phyloP scores from a whole-genome alignment of 139 green algal species.

The Raphidocelis subcapitata region DNA sequence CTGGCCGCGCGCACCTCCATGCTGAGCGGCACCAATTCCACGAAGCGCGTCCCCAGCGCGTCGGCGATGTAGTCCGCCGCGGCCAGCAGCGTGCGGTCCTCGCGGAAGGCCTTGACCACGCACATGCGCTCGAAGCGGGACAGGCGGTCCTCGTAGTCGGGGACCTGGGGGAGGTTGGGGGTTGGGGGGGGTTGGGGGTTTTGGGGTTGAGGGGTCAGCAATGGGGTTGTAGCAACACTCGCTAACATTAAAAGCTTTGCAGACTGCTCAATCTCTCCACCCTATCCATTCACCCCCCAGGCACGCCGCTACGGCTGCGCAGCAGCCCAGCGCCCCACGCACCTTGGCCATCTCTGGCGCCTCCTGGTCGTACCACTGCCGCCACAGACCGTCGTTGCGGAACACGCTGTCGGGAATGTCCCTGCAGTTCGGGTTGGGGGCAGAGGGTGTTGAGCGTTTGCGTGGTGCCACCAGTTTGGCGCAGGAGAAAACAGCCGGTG shows the following conservation, averaged over 20 bases:
- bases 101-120: constrained; percentile 87
- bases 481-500: too few relatives aligned
- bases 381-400: constrained; percentile 84
- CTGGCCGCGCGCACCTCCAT: constrained; percentile 65
- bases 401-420: constrained; percentile 84
- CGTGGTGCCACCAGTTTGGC: constrained; percentile 7
- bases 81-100: constrained; percentile 89
- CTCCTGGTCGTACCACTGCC: constrained; percentile 90
- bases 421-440: too few relatives aligned
- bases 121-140: constrained; percentile 92
- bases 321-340: not conserved
- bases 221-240: too few relatives aligned
- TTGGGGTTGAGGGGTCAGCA: too few relatives aligned
- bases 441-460: constrained; percentile 49
- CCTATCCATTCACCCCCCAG: too few relatives aligned
- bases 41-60: constrained; percentile 82
- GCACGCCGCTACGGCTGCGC: not conserved
- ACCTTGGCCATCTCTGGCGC: constrained; percentile 86
- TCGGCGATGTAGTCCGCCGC: constrained; percentile 84
- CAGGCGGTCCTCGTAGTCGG: constrained; percentile 87
- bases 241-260: too few relatives aligned
- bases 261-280: too few relatives aligned
- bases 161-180: constrained; percentile 50
- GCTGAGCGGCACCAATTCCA: constrained; percentile 84
- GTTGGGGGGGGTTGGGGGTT: too few relatives aligned